Percentiles rank a stretch among this genome's conserved stretches.
These are phyloP conservation scores for Laguncularia racemosa DNA, from an alignment of 345 rosid species.

Conservation along the genomic window DNA sequence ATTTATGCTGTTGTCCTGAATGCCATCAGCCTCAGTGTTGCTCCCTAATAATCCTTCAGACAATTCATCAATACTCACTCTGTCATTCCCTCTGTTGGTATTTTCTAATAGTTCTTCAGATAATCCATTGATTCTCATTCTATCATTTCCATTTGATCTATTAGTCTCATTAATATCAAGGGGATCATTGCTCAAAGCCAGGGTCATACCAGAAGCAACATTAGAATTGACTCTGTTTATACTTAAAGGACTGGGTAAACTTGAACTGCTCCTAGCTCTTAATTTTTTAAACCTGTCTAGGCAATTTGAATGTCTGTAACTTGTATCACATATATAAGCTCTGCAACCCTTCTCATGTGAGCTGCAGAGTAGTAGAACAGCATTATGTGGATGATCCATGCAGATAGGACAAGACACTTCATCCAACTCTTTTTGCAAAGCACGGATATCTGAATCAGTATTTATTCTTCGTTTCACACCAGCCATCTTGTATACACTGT, in stretches of 20 bases:
- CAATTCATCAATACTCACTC: slow-evolving; percentile 8
- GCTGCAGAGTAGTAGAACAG: slow-evolving; percentile 83
- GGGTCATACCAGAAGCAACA: slow-evolving; percentile 26
- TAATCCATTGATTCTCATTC: slow-evolving; percentile 9
- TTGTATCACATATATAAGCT: slow-evolving; percentile 87
- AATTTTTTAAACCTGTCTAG: slow-evolving; percentile 76
- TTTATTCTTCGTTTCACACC: slow-evolving; percentile 78
- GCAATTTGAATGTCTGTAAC: slow-evolving; percentile 91
- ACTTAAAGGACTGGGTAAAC: slow-evolving; percentile 26
- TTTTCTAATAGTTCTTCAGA: slow-evolving; percentile 15
- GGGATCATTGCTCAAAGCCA: slow-evolving; percentile 23
- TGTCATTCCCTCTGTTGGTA: slow-evolving; percentile 15
- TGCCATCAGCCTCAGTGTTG: slow-evolving; percentile 14
- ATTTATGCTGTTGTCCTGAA: slow-evolving; percentile 6
- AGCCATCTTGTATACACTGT: slow-evolving; percentile 89
- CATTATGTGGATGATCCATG: slow-evolving; percentile 98
- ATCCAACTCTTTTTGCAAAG: slow-evolving; percentile 77
- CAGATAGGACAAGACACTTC: slow-evolving; percentile 92
- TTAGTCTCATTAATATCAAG: slow-evolving; percentile 24
- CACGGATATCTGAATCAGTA: slow-evolving; percentile 62
- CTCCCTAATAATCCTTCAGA: slow-evolving; percentile 15
- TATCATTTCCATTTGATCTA: slow-evolving; percentile 17
- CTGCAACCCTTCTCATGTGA: slow-evolving; percentile 90
- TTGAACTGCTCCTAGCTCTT: slow-evolving; percentile 29
- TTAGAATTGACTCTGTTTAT: slow-evolving; percentile 18